These are phyloP conservation scores for Leishmania guyanensis DNA, from an alignment of 208 protist species.

Conservation along the genomic window DNA sequence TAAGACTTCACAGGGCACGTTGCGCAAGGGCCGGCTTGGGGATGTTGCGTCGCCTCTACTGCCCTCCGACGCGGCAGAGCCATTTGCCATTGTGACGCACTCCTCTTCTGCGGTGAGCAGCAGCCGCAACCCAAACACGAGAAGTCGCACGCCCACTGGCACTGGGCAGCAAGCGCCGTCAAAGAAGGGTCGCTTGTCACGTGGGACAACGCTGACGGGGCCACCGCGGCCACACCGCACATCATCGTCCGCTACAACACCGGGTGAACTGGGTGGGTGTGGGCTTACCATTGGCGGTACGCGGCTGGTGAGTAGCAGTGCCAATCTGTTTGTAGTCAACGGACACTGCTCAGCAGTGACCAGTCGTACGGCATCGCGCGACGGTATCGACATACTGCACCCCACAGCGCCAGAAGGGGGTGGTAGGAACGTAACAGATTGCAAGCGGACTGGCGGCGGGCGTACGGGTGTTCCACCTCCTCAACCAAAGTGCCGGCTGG, in stretches of 20 bases:
- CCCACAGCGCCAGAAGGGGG: neutral
- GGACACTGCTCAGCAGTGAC: neutral
- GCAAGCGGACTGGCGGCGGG: neutral
- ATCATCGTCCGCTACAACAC: neutral
- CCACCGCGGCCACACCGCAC: conserved; percentile 3
- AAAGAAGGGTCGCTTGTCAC: conserved; percentile 22
- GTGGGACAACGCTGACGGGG: conserved; percentile 13
- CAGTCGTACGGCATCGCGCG: conserved; percentile 18
- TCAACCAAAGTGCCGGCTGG: conserved; percentile 2
- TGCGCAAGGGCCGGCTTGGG: conserved; percentile 44
- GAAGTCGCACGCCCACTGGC: conserved; percentile 9
- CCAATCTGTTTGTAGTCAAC: conserved; percentile 9
- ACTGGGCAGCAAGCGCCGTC: conserved; percentile 4
- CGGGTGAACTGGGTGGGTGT: neutral
- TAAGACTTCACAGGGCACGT: conserved; percentile 35
- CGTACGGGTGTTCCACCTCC: neutral
- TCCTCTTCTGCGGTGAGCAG: conserved; percentile 4
- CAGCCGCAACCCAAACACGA: conserved; percentile 2
- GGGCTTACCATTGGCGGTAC: conserved; percentile 25
- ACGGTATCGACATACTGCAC: neutral
- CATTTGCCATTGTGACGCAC: neutral
- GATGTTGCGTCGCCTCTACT: neutral
- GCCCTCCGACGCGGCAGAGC: neutral
- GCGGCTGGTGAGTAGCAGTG: conserved; percentile 13
- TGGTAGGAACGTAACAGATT: neutral